A percentile compares a stretch with the other conserved stretches of the same genome.
These are phyloP conservation scores for Acacia melanoxylon DNA, from an alignment of 306 rosid genomes.

Conservation along the genomic window DNA sequence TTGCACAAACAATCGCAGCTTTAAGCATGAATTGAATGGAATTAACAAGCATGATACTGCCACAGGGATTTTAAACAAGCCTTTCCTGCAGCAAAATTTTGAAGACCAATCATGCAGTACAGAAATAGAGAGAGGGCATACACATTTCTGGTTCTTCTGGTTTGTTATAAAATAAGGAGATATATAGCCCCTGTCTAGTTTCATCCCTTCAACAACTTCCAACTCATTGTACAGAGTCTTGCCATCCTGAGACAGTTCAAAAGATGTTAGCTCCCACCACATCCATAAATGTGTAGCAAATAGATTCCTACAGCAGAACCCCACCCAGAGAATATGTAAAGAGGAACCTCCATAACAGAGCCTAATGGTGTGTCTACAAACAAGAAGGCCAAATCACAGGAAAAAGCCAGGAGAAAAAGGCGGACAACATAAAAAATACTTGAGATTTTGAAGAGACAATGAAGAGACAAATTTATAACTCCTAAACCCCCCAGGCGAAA, in stretches of 20 bases:
- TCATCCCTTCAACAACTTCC: slow-evolving; percentile 99
- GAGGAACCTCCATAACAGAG: background rate
- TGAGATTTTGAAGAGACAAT: background rate
- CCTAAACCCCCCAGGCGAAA: background rate
- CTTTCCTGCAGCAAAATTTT: background rate
- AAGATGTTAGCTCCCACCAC: background rate
- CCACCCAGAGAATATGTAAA: background rate
- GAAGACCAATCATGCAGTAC: background rate
- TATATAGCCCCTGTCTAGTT: slow-evolving; percentile 93
- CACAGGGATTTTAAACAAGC: background rate
- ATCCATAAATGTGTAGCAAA: background rate
- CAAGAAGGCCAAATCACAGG: too few species aligned
- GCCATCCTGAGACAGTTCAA: slow-evolving; percentile 75
- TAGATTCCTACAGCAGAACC: background rate
- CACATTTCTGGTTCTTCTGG: slow-evolving; percentile 94
- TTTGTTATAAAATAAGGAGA: slow-evolving; percentile 93
- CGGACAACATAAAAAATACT: background rate
- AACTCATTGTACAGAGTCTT: slow-evolving; percentile 83
- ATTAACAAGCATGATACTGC: background rate
- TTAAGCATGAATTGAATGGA: background rate
- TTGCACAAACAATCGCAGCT: slow-evolving; percentile 9
- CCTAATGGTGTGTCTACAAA: background rate
- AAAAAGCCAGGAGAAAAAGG: background rate
- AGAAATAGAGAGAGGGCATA: slow-evolving; percentile 41
- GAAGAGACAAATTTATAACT: background rate